Conservation (phyloP, 2,329 filamentous ascomycete genomes). For the Epichloe aotearoae region DNA sequence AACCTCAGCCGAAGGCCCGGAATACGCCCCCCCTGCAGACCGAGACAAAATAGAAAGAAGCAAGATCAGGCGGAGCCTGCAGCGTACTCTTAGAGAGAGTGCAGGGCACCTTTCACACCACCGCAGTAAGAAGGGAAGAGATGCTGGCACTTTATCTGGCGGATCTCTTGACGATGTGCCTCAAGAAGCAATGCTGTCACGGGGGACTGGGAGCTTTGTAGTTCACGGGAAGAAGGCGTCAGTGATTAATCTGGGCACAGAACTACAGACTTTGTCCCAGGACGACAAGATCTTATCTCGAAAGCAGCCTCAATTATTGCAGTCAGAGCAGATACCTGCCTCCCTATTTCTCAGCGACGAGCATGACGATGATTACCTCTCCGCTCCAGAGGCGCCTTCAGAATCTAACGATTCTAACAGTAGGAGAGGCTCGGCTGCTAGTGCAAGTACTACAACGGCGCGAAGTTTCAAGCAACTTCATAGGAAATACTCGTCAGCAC, state of each 20-base stretch:
- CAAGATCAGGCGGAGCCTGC: constrained; percentile 72
- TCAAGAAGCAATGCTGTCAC: constrained; percentile 56
- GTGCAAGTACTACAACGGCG: constrained; percentile 53
- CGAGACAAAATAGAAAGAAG: constrained; percentile 43
- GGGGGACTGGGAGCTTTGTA: constrained; percentile 80
- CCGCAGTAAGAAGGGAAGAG: constrained; percentile 64
- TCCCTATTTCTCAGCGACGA: constrained; percentile 23
- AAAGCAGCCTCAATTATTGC: constrained; percentile 29
- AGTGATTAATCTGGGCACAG: constrained; percentile 90
- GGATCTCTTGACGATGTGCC: constrained; percentile 24
- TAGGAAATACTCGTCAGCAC: constrained; percentile 43
- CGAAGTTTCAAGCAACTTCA: constrained; percentile 51
- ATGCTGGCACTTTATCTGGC: constrained; percentile 21
- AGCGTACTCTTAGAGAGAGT: constrained; percentile 77
- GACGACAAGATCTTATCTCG: constrained; percentile 59
- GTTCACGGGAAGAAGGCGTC: constrained; percentile 97
- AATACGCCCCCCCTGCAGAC: constrained; percentile 25
- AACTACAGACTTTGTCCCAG: constrained; percentile 64
- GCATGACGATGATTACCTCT: constrained; percentile 38
- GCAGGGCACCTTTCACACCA: constrained; percentile 53
- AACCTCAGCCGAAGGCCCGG: constrained; percentile 20
- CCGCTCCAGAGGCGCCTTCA: constrained; percentile 31
- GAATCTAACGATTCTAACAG: constrained; percentile 30
- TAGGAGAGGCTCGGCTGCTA: constrained; percentile 49
- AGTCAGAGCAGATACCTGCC: constrained; percentile 16